Percentiles rank a stretch among this genome's conserved stretches.
Conservation (phyloP, 768 basidiomycete species). For the Mycena sanguinolenta region DNA sequence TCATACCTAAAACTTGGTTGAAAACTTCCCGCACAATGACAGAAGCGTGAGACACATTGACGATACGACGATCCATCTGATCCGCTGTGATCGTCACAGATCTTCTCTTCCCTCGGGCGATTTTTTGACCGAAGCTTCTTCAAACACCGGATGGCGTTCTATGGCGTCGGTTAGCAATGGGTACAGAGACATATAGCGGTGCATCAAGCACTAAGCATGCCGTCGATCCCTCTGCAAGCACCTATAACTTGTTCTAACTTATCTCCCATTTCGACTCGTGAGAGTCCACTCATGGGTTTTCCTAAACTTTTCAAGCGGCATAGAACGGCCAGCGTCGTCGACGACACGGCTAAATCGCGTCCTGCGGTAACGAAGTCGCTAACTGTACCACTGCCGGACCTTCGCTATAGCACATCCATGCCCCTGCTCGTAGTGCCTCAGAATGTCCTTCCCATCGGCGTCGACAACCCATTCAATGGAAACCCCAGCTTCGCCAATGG, state of each 20-base stretch:
- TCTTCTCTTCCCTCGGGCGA: too few relatives aligned
- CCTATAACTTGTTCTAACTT: neutral
- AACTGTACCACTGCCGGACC: conserved; percentile 6
- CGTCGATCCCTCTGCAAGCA: neutral
- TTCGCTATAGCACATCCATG: conserved; percentile 11
- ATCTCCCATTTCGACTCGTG: conserved; percentile 4
- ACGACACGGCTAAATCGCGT: neutral
- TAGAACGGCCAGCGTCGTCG: conserved; percentile 13
- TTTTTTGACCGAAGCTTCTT: too few relatives aligned
- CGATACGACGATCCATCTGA: too few relatives aligned
- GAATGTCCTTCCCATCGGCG: neutral
- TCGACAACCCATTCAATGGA: neutral
- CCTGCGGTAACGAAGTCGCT: neutral
- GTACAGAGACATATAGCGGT: too few relatives aligned
- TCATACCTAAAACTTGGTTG: too few relatives aligned
- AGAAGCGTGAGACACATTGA: too few relatives aligned
- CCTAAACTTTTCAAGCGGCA: conserved; percentile 26
- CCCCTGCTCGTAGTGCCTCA: conserved; percentile 4
- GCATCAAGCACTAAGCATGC: too few relatives aligned
- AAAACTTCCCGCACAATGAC: too few relatives aligned
- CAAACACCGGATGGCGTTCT: too few relatives aligned
- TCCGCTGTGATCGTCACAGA: too few relatives aligned
- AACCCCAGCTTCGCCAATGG: too few relatives aligned
- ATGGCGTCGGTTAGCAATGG: too few relatives aligned
- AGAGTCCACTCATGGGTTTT: conserved; percentile 12